Base-by-base conservation (phyloP, 345 rosid genomes). In the Acer negundo region DNA sequence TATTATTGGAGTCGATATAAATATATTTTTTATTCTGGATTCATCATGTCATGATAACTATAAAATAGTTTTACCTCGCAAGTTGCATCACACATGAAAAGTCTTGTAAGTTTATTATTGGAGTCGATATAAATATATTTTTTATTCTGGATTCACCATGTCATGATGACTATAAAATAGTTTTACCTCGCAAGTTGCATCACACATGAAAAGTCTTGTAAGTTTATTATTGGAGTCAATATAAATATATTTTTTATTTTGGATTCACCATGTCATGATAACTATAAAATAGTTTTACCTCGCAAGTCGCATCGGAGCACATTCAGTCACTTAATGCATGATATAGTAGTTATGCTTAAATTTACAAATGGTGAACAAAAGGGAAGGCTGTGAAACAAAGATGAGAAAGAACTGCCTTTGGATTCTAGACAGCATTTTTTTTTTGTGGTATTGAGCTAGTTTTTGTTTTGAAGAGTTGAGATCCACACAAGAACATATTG, bases 41-140 rank as follows among this genome's bases (percentile, higher is more conserved):
- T 31, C 62, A 47, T 12, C 70, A 0, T 62, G 17, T 63, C 70
- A 7, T 42, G 46, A 46, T 46, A 46, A 46, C 49, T 9, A 1
- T 10, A 9, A 10, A 46, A 46, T 2, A 10, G 13, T 10, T 10
- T 10, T 46, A 46, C 49, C 49, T 10, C 2, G 1, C n/a, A n/a
- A 68, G 67, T 40, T 68, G 23, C 46, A 58, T 67, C 19, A 35
- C 38, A 67, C 31, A 13, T 53, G 35, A 55, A 44, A 20, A 35
- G 38, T 67, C 56, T 2, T 55, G 78, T 61, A 75, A 55, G 65
- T 22, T 51, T 15, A 49, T 75, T 24, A 59, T 59, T 59, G 63
- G 35, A 66, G 47, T 75, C 46, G 17, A 20, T 55, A 24, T 73
- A 46, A 20, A 47, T 35, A 15, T 42, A 15, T 22, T 35, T 75